Conservation (phyloP, 768 basidiomycete genomes). For the Panaeolus papilionaceus region DNA sequence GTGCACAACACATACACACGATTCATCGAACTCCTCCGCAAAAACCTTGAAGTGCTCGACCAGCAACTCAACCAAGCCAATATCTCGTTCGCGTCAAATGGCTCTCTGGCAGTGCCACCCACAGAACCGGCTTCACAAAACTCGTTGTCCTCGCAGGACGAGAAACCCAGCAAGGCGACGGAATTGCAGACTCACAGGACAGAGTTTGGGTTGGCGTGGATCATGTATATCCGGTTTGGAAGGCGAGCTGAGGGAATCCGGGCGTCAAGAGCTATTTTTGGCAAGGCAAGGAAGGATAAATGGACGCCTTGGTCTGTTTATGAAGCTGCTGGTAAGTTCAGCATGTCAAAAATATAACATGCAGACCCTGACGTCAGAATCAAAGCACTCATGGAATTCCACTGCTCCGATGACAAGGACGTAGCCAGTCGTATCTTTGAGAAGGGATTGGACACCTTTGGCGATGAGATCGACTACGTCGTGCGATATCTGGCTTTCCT, state of each 20-base stretch:
- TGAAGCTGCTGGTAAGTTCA: conserved; percentile 80
- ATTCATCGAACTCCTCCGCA: conserved; percentile 70
- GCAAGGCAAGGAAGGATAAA: conserved; percentile 76
- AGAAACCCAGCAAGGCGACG: conserved; percentile 57
- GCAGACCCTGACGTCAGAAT: conserved; percentile 16
- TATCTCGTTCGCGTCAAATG: conserved; percentile 32
- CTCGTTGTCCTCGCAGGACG: conserved; percentile 55
- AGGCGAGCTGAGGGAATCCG: conserved; percentile 88
- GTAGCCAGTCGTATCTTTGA: conserved; percentile 94
- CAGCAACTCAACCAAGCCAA: conserved; percentile 44
- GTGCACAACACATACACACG: conserved; percentile 77
- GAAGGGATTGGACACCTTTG: conserved; percentile 85
- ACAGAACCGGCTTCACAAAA: conserved; percentile 43
- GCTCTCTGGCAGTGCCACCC: conserved; percentile 10
- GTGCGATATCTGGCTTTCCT: conserved; percentile 91
- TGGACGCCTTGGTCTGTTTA: conserved; percentile 92
- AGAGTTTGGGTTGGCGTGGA: conserved; percentile 82
- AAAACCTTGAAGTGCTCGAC: conserved; percentile 68
- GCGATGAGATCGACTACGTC: conserved; percentile 85
- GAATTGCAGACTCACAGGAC: conserved; percentile 63
- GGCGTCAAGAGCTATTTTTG: conserved; percentile 77
- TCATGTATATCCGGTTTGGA: conserved; percentile 93
- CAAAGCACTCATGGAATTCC: conserved; percentile 93
- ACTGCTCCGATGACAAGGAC: conserved; percentile 76
- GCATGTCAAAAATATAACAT: neutral